Percentiles rank a stretch among this genome's conserved stretches.
These are phyloP conservation scores for Suillus discolor DNA, from an alignment of 768 basidiomycete species.

Conservation along the genomic window DNA sequence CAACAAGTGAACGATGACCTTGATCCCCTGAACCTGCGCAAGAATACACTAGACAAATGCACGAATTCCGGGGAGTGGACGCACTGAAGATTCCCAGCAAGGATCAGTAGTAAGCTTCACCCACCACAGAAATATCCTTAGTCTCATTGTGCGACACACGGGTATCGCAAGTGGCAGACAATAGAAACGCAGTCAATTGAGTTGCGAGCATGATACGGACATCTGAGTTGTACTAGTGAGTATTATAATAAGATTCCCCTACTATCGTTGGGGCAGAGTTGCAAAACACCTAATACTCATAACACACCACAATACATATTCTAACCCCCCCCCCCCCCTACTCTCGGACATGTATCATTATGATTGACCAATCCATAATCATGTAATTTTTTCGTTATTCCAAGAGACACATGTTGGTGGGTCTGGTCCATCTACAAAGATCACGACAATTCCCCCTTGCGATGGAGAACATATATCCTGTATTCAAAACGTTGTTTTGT, in stretches of 20 bases:
- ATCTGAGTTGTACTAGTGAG: conserved; percentile 3
- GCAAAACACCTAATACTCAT: neutral
- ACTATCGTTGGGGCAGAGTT: neutral
- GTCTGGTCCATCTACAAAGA: neutral
- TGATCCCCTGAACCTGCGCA: conserved; percentile 53
- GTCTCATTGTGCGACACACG: conserved; percentile 71
- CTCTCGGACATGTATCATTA: neutral
- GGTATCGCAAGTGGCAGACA: conserved; percentile 66
- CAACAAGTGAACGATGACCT: conserved; percentile 62
- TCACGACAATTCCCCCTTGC: neutral
- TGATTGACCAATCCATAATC: neutral
- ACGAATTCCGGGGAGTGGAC: conserved; percentile 37
- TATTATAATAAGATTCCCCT: neutral
- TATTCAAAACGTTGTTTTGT: neutral
- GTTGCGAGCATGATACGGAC: conserved; percentile 66
- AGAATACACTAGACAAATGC: conserved; percentile 3
- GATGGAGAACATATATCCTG: neutral
- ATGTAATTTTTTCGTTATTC: neutral
- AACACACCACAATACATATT: neutral
- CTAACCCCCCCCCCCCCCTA: no score
- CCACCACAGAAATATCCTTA: conserved; percentile 75
- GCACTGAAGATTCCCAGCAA: conserved; percentile 59
- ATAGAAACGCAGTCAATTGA: conserved; percentile 80
- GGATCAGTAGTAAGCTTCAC: conserved; percentile 71
- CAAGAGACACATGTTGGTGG: neutral